These are phyloP conservation scores for Raphanus hybrid DNA, from an alignment of 441 rosid genomes.

Conservation along the genomic window DNA sequence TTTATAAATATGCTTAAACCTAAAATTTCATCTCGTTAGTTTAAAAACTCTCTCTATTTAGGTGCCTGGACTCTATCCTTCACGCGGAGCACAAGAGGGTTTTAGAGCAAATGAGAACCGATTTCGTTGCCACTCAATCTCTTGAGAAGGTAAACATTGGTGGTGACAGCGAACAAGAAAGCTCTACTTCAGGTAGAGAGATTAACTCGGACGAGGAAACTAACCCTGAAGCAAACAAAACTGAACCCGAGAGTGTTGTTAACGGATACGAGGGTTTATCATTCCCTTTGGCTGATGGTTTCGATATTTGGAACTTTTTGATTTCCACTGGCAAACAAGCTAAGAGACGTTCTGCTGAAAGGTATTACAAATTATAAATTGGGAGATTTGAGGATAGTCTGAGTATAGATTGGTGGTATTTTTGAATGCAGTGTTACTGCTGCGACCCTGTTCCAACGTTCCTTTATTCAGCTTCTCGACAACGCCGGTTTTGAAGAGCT, in stretches of 20 bases:
- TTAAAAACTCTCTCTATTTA: constrained; percentile 28
- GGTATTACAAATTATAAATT: constrained; percentile 16
- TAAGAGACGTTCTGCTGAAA: constrained; percentile 46
- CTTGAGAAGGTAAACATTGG: constrained; percentile 36
- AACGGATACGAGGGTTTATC: constrained; percentile 43
- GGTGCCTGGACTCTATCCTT: constrained; percentile 87
- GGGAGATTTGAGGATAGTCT: constrained; percentile 1
- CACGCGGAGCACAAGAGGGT: constrained; percentile 88
- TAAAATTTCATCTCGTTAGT: neutral
- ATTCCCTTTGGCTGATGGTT: constrained; percentile 56
- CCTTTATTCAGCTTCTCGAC: constrained; percentile 91
- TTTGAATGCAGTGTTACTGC: constrained; percentile 62
- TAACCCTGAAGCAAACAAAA: constrained; percentile 42
- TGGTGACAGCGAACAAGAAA: constrained; percentile 31
- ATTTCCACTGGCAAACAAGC: constrained; percentile 50
- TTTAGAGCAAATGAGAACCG: constrained; percentile 82
- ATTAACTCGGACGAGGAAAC: constrained; percentile 35
- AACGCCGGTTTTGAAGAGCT: constrained; percentile 93
- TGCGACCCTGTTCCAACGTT: constrained; percentile 89
- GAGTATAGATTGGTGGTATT: constrained; percentile 24
- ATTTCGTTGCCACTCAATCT: constrained; percentile 58
- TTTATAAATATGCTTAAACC: neutral
- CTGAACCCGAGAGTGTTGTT: constrained; percentile 36
- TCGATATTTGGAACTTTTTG: constrained; percentile 63
- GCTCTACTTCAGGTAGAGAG: constrained; percentile 36